Evolutionary conservation across 108 stramenopile species (phyloP).

Genomic region (Parietichytrium sp.): DNA sequence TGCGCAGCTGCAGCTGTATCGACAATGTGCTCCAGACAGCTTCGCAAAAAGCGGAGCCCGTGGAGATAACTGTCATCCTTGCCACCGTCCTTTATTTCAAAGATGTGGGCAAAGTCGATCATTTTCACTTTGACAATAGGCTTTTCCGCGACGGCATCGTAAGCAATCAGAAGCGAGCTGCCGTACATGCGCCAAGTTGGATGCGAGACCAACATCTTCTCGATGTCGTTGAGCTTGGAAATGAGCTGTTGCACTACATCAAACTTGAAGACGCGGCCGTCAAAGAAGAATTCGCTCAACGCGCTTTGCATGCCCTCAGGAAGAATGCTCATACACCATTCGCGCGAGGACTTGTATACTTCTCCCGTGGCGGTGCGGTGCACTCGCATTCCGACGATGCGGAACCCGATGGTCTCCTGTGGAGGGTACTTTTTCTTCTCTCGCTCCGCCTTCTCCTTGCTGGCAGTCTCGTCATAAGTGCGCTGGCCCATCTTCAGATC

Average conservation of each 20-base stretch:
- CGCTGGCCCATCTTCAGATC: conserved; percentile 40
- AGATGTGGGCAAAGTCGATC: conserved; percentile 39
- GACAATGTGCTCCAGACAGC: not conserved
- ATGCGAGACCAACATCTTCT: not conserved
- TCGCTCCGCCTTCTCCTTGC: not conserved
- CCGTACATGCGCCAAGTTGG: conserved; percentile 28
- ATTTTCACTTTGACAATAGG: not conserved
- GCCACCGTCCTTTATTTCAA: not conserved
- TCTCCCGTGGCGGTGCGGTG: not conserved
- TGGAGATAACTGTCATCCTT: not conserved
- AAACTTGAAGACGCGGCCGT: not conserved
- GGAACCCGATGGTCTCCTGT: conserved; percentile 29
- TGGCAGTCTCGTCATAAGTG: conserved; percentile 17
- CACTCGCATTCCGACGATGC: conserved; percentile 24
- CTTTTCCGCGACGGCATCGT: not conserved
- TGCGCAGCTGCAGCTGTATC: not conserved
- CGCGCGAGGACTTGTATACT: not conserved
- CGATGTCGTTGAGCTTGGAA: conserved; percentile 1
- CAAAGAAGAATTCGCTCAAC: not conserved
- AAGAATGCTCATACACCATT: not conserved
- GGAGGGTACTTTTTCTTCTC: conserved; percentile 37
- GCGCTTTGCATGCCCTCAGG: not conserved
- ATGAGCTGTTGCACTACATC: not conserved
- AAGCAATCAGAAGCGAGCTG: conserved; percentile 1
- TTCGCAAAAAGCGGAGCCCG: not conserved